Evolutionary conservation across 2,329 filamentous ascomycete genomes (phyloP), one percentile per base, ranked within the genome.

Genomic region (Penicillium sp.): DNA sequence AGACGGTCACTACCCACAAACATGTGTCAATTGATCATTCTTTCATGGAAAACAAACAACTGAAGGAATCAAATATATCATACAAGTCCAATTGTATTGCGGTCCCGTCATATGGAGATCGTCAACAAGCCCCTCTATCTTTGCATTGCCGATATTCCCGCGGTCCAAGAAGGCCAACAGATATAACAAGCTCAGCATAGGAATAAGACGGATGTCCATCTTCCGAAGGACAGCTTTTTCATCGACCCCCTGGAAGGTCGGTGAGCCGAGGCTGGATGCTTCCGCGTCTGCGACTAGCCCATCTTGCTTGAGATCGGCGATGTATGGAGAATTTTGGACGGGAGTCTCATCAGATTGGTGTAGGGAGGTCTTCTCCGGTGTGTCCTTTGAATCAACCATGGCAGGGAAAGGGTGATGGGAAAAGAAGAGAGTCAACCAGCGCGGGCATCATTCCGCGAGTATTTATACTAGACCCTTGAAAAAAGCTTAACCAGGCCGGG

Each of bases 111-210:
- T 64, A 39, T 69, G 18, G 18, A 72, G 48, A 53, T 71, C 66
- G 3, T 66, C 63, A 18, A 66, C 40, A 35, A 72, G 53, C 6
- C 69, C 69, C 50, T 70, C 69, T 14, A 73, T 66, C 22, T 71
- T 69, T 7, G 71, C 71, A 53, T 73, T 73, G 2, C 71, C 71
- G 11, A 73, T 70, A 55, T 73, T 73, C 3, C 70, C 67, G 13
- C 71, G 66, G 44, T 73, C 71, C 31, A 73, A 45, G 50, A 71
- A 73, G 5, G 64, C 65, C 2, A 73, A 56, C 0, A 73, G 57
- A 51, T 73, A 73, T 11, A 69, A 42, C 4, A 65, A 31, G 6
- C 62, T 63, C 13, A 69, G 60, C 64, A 68, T 68, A 4, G 67
- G 67, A 50, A 69, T 66, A 32, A 69, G 50, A 5, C 63, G 62